phyloP scores from a whole-genome alignment of 805 yeast genomes.

The Candida glaebosa region DNA sequence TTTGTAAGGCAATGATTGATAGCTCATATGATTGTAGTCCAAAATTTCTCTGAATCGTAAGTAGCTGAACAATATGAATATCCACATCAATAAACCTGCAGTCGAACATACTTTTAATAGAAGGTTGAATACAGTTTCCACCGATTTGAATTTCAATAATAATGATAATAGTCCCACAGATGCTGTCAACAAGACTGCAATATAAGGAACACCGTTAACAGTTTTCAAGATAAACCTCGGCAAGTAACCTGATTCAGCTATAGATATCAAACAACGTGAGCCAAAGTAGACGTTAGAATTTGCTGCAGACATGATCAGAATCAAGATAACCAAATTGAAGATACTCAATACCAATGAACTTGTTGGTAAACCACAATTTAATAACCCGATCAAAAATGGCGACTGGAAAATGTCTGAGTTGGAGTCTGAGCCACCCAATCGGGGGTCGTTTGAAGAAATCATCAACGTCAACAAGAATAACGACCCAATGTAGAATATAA shows the following conservation, averaged over 20 bases:
- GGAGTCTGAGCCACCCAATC: slow-evolving; percentile 8
- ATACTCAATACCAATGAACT: slow-evolving; percentile 11
- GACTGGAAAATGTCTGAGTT: slow-evolving; percentile 15
- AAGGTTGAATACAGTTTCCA: slow-evolving; percentile 14
- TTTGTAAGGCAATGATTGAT: slow-evolving; percentile 56
- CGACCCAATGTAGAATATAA: slow-evolving; percentile 57
- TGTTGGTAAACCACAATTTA: slow-evolving; percentile 12
- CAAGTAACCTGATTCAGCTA: slow-evolving; percentile 11
- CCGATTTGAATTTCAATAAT: slow-evolving; percentile 14
- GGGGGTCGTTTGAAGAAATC: slow-evolving; percentile 46
- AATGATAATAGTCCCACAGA: slow-evolving; percentile 18
- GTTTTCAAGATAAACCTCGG: slow-evolving; percentile 8
- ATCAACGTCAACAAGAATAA: slow-evolving; percentile 61
- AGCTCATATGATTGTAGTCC: slow-evolving; percentile 51
- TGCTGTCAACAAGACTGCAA: slow-evolving; percentile 17
- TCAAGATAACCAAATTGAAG: slow-evolving; percentile 19
- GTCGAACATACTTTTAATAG: slow-evolving; percentile 21
- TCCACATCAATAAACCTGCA: slow-evolving; percentile 28
- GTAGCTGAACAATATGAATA: slow-evolving; percentile 17
- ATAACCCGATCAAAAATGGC: slow-evolving; percentile 22
- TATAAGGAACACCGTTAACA: slow-evolving; percentile 15
- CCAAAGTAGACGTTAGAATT: slow-evolving; percentile 28
- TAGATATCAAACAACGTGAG: slow-evolving; percentile 18
- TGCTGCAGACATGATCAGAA: slow-evolving; percentile 23
- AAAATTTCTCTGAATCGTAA: slow-evolving; percentile 11